These are phyloP conservation scores for Metschnikowia sp. DNA, from an alignment of 805 yeast species.

Conservation along the genomic window DNA sequence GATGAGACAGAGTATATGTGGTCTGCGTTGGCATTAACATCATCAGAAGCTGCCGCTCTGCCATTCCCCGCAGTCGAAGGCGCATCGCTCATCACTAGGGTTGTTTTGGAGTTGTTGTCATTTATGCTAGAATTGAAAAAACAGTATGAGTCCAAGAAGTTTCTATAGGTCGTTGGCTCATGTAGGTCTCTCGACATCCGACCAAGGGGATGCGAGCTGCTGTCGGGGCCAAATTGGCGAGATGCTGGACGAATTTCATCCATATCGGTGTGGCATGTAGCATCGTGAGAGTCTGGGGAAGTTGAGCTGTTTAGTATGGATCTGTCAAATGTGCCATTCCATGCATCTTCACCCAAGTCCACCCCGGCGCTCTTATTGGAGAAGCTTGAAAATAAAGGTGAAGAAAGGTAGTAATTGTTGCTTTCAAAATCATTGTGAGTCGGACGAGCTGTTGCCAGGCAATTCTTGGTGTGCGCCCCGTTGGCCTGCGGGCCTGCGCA, in stretches of 20 bases:
- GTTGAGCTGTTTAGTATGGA: not conserved
- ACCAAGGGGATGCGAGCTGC: not conserved
- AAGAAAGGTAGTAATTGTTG: slow-evolving; percentile 34
- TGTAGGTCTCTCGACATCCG: slow-evolving; percentile 14
- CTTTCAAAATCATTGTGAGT: slow-evolving; percentile 25
- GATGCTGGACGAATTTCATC: not conserved
- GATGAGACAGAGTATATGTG: slow-evolving; percentile 15
- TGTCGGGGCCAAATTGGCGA: not conserved
- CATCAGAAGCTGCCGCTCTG: not conserved
- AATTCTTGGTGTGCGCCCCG: not conserved
- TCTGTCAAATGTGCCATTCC: not conserved
- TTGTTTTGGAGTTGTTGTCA: slow-evolving; percentile 17
- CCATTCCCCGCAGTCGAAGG: slow-evolving; percentile 3
- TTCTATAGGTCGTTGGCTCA: slow-evolving; percentile 53
- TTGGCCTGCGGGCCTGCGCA: not conserved
- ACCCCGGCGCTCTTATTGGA: not conserved
- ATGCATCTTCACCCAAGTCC: not conserved
- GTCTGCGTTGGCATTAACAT: not conserved
- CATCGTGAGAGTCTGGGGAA: not conserved
- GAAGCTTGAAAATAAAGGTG: slow-evolving; percentile 25
- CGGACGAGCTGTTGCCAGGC: no score
- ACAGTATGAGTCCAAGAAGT: slow-evolving; percentile 57
- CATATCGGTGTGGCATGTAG: no score
- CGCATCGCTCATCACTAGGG: slow-evolving; percentile 17
- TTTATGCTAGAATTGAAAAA: slow-evolving; percentile 41